Evolutionary conservation across 2,329 filamentous ascomycete genomes (phyloP), one percentile per base, ranked within the genome.

Genomic region (Ascochyta lentis): DNA sequence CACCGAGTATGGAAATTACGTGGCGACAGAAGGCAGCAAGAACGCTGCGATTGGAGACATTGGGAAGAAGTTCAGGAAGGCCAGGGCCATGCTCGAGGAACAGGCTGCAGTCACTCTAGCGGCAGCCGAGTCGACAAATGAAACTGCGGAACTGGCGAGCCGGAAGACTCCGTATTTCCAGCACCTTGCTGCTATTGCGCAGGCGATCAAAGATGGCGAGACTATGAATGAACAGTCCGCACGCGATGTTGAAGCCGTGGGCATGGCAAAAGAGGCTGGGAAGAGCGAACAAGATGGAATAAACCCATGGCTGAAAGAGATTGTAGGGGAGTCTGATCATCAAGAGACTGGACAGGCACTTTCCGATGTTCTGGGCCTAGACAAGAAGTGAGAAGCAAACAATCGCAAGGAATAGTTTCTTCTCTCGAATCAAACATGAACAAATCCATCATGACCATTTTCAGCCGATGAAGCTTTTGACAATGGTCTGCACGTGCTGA

Each of bases 121-220:
- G 27, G 27, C 27, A 12, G 27, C 27, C 27, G 27, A 10, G 10
- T 13, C 29, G 29, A 31, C 12, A 2, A 31, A 31, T 5, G 12
- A 31, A 31, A 12, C 13, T 13, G 29, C 29, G 29, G 4, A 12
- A 15, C 29, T 12, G 12, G 29, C 12, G 12, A 15, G 4, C 12
- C 29, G 12, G 13, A 31, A 31, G 6, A 6, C 10, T 6, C 24
- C 24, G 27, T 29, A 8, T 19, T 19, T 35, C 26, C 9, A 15
- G 4, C 41, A 50, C n/a, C 49, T 69, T 19, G 59, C 49, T 7
- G 33, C 31, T 5, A 56, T 49, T 19, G 65, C 68, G 10, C 55
- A 49, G 34, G 43, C 39, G 6, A 49, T 68, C n/a, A 59, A 58
- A 24, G 59, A 66, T 8, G 55, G 23, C 23, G 50, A 54, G 46